A percentile compares a stretch with the other conserved stretches of the same genome.
Conservation (phyloP, 2,329 filamentous ascomycete genomes). For the Cadophora sp. region DNA sequence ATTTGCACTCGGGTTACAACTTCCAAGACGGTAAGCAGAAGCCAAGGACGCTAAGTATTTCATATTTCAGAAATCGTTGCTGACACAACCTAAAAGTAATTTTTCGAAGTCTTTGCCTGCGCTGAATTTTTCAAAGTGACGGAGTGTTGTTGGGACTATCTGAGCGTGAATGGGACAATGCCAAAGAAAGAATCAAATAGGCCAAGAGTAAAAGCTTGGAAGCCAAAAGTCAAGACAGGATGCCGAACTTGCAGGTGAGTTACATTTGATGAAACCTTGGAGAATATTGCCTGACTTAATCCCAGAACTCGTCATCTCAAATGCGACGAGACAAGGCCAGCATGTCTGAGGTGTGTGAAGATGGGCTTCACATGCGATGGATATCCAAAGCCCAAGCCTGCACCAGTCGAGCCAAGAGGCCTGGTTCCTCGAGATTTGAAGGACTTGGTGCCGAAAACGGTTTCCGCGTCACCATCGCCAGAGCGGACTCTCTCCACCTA, state of each 20-base stretch:
- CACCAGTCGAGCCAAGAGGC: not conserved
- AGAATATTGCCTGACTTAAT: not conserved
- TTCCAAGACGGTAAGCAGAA: not conserved
- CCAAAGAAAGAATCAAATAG: not conserved
- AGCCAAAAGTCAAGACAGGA: conserved; percentile 14
- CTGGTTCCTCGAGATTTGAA: not conserved
- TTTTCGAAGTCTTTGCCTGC: not conserved
- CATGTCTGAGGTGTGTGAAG: conserved; percentile 4
- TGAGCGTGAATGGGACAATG: not conserved
- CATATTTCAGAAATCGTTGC: not conserved
- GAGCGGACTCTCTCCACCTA: conserved; percentile 6
- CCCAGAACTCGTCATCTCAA: conserved; percentile 13
- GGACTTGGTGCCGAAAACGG: not conserved
- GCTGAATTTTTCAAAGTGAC: not conserved
- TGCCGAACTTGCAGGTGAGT: conserved; percentile 15
- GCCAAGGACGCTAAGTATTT: not conserved
- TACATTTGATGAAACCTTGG: not conserved
- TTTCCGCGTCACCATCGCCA: not conserved
- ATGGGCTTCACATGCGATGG: conserved; percentile 5
- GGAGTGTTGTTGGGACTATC: not conserved
- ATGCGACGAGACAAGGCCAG: conserved; percentile 1
- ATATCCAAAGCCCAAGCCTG: not conserved
- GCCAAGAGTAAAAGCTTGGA: not conserved
- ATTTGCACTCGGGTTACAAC: not conserved
- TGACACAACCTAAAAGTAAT: not conserved